These are phyloP conservation scores for Lumnitzera littorea DNA, from an alignment of 345 rosid genomes.

Conservation along the genomic window DNA sequence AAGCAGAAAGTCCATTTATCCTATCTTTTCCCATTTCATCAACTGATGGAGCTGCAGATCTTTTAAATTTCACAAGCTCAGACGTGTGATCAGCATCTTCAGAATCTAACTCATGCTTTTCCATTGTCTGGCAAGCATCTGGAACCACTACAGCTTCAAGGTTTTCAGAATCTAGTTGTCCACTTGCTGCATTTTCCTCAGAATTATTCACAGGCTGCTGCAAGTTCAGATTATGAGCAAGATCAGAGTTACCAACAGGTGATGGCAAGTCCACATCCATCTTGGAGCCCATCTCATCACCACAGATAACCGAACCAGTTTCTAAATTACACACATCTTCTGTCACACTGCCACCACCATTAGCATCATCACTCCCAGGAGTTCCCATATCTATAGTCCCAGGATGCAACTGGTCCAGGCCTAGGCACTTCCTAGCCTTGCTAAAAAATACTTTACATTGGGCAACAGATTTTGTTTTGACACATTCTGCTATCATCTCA, in stretches of 20 bases:
- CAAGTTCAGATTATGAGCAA: constrained; percentile 5
- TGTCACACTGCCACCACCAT: constrained; percentile 70
- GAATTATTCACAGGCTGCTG: constrained; percentile 3
- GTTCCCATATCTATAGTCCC: constrained; percentile 30
- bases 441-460: constrained; percentile 90
- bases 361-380: constrained; percentile 43
- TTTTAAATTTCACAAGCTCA: constrained; percentile 17
- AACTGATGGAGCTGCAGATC: constrained; percentile 20
- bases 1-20: constrained; percentile 8
- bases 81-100: constrained; percentile 22
- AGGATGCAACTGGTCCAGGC: constrained; percentile 59
- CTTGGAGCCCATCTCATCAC: constrained; percentile 33
- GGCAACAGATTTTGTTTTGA: constrained; percentile 69
- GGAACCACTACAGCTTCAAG: constrained; percentile 16
- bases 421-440: constrained; percentile 90
- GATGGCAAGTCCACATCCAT: constrained; percentile 30
- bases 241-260: constrained; percentile 20
- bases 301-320: constrained; percentile 37
- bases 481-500: constrained; percentile 48
- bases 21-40: constrained; percentile 19
- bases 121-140: constrained; percentile 20
- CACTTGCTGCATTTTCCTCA: not conserved
- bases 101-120: constrained; percentile 9
- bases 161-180: not conserved
- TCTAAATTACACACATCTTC: constrained; percentile 59